A percentile compares a stretch with the other conserved stretches of the same genome.
phyloP scores from a whole-genome alignment of 306 rosid genomes.

The Astragalus membranaceus region DNA sequence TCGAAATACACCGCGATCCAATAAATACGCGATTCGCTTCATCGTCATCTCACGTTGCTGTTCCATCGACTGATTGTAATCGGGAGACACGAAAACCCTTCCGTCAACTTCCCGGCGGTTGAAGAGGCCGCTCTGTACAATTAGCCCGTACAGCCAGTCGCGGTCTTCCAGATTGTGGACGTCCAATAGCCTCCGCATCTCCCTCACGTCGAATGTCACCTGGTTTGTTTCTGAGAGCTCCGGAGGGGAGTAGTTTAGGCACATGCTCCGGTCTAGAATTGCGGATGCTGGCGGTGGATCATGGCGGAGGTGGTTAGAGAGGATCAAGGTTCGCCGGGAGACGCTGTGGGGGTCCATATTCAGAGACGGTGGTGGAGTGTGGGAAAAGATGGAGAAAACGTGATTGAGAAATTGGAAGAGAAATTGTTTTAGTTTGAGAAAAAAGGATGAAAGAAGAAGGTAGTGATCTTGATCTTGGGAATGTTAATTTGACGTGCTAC shows the following conservation, averaged over 20 bases:
- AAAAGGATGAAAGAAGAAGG: background rate
- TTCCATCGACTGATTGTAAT: slow-evolving; percentile 79
- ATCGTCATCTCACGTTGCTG: slow-evolving; percentile 76
- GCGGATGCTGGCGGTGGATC: background rate
- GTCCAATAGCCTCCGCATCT: slow-evolving; percentile 68
- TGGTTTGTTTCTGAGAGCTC: slow-evolving; percentile 8
- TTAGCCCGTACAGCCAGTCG: slow-evolving; percentile 62
- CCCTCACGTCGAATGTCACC: slow-evolving; percentile 30
- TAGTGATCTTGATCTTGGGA: too few relatives aligned
- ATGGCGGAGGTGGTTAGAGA: slow-evolving; percentile 19
- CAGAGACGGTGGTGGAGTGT: background rate
- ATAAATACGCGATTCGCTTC: slow-evolving; percentile 58
- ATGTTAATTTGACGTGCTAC: too few relatives aligned
- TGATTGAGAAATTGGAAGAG: background rate
- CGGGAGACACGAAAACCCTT: slow-evolving; percentile 55
- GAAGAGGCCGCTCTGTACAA: slow-evolving; percentile 61
- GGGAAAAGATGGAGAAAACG: background rate
- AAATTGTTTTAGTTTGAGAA: background rate
- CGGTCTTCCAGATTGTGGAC: slow-evolving; percentile 64
- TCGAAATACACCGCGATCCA: slow-evolving; percentile 52
- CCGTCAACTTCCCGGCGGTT: slow-evolving; percentile 46
- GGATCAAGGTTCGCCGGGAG: slow-evolving; percentile 8
- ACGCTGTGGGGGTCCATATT: slow-evolving; percentile 22
- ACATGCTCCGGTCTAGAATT: background rate
- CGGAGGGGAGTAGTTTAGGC: slow-evolving; percentile 28